phyloP scores from a whole-genome alignment of 305 asterid species.

The Andrographis paniculata region DNA sequence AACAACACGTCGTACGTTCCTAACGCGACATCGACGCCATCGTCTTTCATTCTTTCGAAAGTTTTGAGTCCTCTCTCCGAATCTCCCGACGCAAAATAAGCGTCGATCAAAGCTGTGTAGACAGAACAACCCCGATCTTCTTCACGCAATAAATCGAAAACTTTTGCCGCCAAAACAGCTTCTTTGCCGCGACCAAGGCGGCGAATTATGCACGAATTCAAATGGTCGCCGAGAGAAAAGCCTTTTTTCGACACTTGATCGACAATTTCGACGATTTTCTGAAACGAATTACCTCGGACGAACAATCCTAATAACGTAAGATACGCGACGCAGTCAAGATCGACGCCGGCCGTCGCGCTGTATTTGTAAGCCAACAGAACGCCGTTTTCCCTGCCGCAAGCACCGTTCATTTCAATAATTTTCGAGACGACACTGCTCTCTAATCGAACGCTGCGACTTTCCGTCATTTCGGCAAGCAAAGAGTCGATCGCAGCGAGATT shows the following conservation, averaged over 20 bases:
- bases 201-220: slow-evolving; percentile 53
- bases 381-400: slow-evolving; percentile 32
- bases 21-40: slow-evolving; percentile 35
- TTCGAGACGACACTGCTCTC: slow-evolving; percentile 37
- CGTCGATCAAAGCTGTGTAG: slow-evolving; percentile 57
- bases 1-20: slow-evolving; percentile 56
- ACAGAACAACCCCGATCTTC: slow-evolving; percentile 56
- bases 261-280: slow-evolving; percentile 46
- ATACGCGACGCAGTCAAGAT: slow-evolving; percentile 40
- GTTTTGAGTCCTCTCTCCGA: slow-evolving; percentile 46
- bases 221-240: slow-evolving; percentile 53
- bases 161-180: slow-evolving; percentile 41
- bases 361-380: slow-evolving; percentile 59
- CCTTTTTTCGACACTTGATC: slow-evolving; percentile 49
- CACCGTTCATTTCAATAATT: slow-evolving; percentile 45
- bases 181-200: slow-evolving; percentile 57
- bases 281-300: slow-evolving; percentile 44
- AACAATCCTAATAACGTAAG: slow-evolving; percentile 59
- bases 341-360: slow-evolving; percentile 36
- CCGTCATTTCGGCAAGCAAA: slow-evolving; percentile 42
- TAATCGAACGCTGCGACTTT: slow-evolving; percentile 32
- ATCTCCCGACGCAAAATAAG: slow-evolving; percentile 52
- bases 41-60: slow-evolving; percentile 44
- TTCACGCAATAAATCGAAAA: slow-evolving; percentile 49
- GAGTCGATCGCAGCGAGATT: slow-evolving; percentile 58